Conservation (phyloP, 805 yeast genomes). For the Cyberlindnera galapagoensis region DNA sequence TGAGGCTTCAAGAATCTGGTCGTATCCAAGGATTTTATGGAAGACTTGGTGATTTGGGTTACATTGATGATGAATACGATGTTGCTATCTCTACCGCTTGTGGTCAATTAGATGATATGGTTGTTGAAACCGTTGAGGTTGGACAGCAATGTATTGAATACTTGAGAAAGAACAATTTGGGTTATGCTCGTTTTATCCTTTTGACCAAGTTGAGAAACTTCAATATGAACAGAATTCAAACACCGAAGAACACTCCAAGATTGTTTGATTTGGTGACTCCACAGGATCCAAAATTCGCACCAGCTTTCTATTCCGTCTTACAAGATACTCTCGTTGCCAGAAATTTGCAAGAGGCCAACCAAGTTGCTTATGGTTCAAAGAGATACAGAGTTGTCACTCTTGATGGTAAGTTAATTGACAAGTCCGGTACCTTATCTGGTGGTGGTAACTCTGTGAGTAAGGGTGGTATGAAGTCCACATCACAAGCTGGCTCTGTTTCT, state of each 20-base stretch:
- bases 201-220: slow-evolving; percentile 65
- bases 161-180: slow-evolving; percentile 73
- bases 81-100: slow-evolving; percentile 94
- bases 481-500: slow-evolving; percentile 37
- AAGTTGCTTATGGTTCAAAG: slow-evolving; percentile 76
- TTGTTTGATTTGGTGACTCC: slow-evolving; percentile 78
- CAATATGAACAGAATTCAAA: slow-evolving; percentile 48
- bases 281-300: slow-evolving; percentile 58
- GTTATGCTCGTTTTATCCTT: slow-evolving; percentile 84
- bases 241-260: slow-evolving; percentile 76
- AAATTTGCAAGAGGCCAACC: slow-evolving; percentile 71
- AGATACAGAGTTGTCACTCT: slow-evolving; percentile 88
- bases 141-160: slow-evolving; percentile 79
- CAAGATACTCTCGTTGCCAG: slow-evolving; percentile 84
- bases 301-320: slow-evolving; percentile 85
- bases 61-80: slow-evolving; percentile 82
- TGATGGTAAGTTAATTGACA: slow-evolving; percentile 87
- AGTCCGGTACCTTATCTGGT: slow-evolving; percentile 94
- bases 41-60: slow-evolving; percentile 87
- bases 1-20: slow-evolving; percentile 69
- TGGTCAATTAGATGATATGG: slow-evolving; percentile 85
- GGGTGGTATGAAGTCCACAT: slow-evolving; percentile 65
- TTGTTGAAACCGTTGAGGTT: slow-evolving; percentile 71
- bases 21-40: slow-evolving; percentile 84
- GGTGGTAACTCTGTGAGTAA: slow-evolving; percentile 71